Conservation (phyloP, 2,329 filamentous ascomycete species). For the Aspergillus quadricinctus region DNA sequence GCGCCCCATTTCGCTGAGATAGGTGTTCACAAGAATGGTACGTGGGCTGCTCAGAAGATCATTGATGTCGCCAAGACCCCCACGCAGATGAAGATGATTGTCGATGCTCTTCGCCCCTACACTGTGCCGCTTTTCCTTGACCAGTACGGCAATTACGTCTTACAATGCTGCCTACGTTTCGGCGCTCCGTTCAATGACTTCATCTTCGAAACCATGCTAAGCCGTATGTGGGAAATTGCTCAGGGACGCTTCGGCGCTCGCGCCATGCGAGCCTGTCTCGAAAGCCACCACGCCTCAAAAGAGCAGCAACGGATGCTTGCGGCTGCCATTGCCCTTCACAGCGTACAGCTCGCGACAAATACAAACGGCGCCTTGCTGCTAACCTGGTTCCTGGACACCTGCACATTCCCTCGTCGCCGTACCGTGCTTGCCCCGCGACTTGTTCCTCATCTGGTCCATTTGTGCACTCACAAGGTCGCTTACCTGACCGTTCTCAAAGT, state of each 20-base stretch:
- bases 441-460: conserved; percentile 85
- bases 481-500: conserved; percentile 97
- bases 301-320: conserved; percentile 95
- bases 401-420: conserved; percentile 86
- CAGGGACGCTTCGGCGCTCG: conserved; percentile 92
- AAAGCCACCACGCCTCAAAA: conserved; percentile 91
- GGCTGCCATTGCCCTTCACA: conserved; percentile 91
- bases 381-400: conserved; percentile 98
- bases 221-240: conserved; percentile 85
- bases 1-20: conserved; percentile 92
- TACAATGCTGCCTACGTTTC: conserved; percentile 94
- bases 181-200: conserved; percentile 86
- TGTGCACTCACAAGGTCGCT: conserved; percentile 98
- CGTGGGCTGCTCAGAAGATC: conserved; percentile 98
- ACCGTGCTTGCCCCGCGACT: conserved; percentile 88
- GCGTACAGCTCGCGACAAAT: conserved; percentile 92
- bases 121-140: conserved; percentile 90
- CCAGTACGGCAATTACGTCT: conserved; percentile 97
- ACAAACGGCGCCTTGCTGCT: conserved; percentile 89
- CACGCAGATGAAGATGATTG: conserved; percentile 76
- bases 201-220: conserved; percentile 97
- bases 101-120: conserved; percentile 78
- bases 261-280: conserved; percentile 93
- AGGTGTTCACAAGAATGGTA: conserved; percentile 98
- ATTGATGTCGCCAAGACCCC: conserved; percentile 91